Base-by-base conservation (phyloP, 2,329 filamentous ascomycete genomes). In the Massarina eburnea region DNA sequence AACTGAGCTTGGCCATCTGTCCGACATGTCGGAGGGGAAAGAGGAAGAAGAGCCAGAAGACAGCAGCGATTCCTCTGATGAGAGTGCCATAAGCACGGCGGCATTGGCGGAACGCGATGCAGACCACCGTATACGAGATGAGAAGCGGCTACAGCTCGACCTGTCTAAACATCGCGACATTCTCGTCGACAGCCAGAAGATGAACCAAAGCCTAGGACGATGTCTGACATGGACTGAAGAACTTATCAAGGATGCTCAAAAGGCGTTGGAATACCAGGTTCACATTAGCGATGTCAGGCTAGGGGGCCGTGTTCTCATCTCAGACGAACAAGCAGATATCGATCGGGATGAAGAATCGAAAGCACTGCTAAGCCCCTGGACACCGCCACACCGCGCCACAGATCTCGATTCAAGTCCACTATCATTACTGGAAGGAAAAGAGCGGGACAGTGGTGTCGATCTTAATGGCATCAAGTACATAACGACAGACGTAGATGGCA, bases 171-270 rank as follows among this genome's bases (percentile, higher is more conserved):
- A 99, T 67, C 89, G 91, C 55, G 87, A 96, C 62, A 76, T 97
- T 1, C 80, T 99, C 8, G 76, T 91, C 30, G 91, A 96, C 66
- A 94, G 88, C 56, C 91, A 96, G 63, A 95, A 91, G 73, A 91
- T 97, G 77, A 97, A 96, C 65, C 89, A 95, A 67, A 95, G 89
- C 67, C 80, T 99, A 36, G 95, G 90, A 68, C 81, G 89, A 38
- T 99, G 94, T 68, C 78, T 96, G 26, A 84, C 85, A 55, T 92
- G 89, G 81, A 95, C 91, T 0, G 92, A 99, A 64, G 85, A 88
- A 52, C 79, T 99, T 35, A 96, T 99, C 67, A 85, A 82, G 39
- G 91, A 96, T 58, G 94, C 88, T 5, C 88, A 85, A 62, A 92
- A 89, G 64, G 94, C 94, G 0, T 79, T 99, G 2, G 86, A 87